Percentiles rank a stretch among this genome's conserved stretches.
Evolutionary conservation across 1,284 basidiomycete species (phyloP).

Genomic region (Tremellales sp.): DNA sequence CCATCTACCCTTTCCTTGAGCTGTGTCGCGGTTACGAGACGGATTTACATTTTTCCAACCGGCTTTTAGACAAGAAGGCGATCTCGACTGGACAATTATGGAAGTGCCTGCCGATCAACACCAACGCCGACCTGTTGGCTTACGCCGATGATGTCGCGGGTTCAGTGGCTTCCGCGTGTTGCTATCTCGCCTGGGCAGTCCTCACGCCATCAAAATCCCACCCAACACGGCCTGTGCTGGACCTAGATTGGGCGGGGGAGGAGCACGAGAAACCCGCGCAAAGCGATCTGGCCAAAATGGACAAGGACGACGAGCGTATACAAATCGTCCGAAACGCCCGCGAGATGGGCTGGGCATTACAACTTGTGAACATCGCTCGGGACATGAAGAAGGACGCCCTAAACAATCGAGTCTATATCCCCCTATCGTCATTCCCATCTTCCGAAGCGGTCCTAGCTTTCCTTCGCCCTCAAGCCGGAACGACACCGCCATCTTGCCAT

Average conservation of each 20-base stretch:
- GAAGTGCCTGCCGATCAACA: constrained; percentile 41
- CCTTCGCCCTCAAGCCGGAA: background rate
- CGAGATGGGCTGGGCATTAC: constrained; percentile 49
- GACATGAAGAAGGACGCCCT: constrained; percentile 47
- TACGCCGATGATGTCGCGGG: constrained; percentile 51
- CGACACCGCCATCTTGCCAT: constrained; percentile 6
- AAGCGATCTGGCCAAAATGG: background rate
- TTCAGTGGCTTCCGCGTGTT: constrained; percentile 49
- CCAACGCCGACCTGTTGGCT: constrained; percentile 42
- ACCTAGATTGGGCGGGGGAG: constrained; percentile 9
- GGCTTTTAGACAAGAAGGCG: background rate
- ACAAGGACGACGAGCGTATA: background rate
- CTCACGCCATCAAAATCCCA: constrained; percentile 11
- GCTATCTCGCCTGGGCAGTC: constrained; percentile 48
- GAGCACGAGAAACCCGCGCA: constrained; percentile 2
- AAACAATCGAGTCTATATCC: constrained; percentile 49
- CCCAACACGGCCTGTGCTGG: constrained; percentile 13
- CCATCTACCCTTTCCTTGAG: constrained; percentile 48
- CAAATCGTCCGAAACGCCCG: constrained; percentile 24
- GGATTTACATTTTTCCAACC: constrained; percentile 36
- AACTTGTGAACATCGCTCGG: constrained; percentile 48
- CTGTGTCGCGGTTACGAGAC: constrained; percentile 47
- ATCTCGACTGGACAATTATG: background rate
- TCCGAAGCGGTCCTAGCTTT: constrained; percentile 15
- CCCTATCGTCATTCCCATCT: constrained; percentile 31